Evolutionary conservation across 352 stramenopile species (phyloP).

Genomic region (Globisporangium paddicum): DNA sequence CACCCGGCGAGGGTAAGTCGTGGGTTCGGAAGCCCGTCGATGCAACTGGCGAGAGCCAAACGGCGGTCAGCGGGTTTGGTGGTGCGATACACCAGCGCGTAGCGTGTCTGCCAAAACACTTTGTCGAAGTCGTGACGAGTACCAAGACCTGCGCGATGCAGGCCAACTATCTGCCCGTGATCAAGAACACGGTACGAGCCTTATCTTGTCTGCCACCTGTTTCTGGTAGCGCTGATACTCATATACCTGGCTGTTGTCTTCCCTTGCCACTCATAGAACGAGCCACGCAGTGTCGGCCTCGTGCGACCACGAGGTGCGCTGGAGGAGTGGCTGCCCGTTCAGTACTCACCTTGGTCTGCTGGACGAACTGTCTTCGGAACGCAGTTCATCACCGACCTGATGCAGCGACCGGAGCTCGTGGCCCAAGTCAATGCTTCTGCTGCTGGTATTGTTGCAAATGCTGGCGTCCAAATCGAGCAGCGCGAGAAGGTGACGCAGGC

Average conservation of each 20-base stretch:
- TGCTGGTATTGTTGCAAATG: neutral
- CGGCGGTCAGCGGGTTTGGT: constrained; percentile 51
- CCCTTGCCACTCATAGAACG: constrained; percentile 39
- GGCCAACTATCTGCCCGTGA: constrained; percentile 67
- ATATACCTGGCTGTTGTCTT: neutral
- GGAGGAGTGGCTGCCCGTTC: constrained; percentile 86
- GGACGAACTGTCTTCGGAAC: constrained; percentile 54
- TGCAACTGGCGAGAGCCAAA: constrained; percentile 48
- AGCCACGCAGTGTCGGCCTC: constrained; percentile 82
- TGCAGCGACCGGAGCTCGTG: constrained; percentile 47
- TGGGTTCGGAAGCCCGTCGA: constrained; percentile 58
- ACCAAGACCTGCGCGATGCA: constrained; percentile 79
- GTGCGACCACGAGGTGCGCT: constrained; percentile 78
- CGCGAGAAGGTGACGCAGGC: constrained; percentile 75
- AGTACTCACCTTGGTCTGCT: constrained; percentile 92
- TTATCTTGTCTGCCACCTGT: neutral
- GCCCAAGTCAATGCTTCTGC: constrained; percentile 2
- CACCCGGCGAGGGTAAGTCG: constrained; percentile 50
- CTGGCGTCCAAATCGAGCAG: constrained; percentile 34
- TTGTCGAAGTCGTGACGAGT: constrained; percentile 53
- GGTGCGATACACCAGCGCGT: constrained; percentile 61
- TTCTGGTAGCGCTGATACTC: neutral
- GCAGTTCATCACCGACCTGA: constrained; percentile 63
- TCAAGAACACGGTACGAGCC: constrained; percentile 60
- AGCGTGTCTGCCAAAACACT: constrained; percentile 59